Evolutionary conservation across 2,329 filamentous ascomycete genomes (phyloP).

Genomic region (Penicillium decumbens): DNA sequence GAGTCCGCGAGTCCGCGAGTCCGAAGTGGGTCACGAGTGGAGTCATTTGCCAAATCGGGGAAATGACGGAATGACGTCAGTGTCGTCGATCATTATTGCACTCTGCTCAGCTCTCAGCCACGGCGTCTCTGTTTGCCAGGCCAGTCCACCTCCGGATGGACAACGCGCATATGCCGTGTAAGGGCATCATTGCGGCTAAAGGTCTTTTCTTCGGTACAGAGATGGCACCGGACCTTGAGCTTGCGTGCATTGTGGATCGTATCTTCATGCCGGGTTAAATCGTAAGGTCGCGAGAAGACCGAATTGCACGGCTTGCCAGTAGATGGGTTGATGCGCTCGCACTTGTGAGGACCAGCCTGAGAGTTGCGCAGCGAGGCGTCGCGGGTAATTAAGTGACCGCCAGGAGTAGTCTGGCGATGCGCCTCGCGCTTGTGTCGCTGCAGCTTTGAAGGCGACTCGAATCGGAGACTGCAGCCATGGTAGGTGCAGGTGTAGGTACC

Average conservation of each 20-base stretch:
- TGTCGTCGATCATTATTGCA: no score
- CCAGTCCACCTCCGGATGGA: constrained; percentile 82
- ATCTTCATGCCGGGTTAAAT: constrained; percentile 92
- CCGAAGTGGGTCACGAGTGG: no score
- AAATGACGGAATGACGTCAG: constrained; percentile 11
- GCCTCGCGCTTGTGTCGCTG: constrained; percentile 96
- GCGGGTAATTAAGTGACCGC: constrained; percentile 41
- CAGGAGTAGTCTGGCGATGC: constrained; percentile 68
- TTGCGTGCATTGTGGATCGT: constrained; percentile 95
- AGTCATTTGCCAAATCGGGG: no score
- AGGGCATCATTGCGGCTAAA: constrained; percentile 94
- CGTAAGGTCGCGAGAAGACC: constrained; percentile 91
- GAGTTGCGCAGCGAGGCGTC: constrained; percentile 62
- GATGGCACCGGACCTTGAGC: constrained; percentile 85
- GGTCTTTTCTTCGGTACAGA: constrained; percentile 94
- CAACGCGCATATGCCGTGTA: constrained; percentile 88
- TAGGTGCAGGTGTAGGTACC: constrained; percentile 97
- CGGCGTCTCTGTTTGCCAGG: constrained; percentile 58
- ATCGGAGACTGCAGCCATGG: constrained; percentile 80
- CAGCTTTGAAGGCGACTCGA: constrained; percentile 78
- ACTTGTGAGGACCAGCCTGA: constrained; percentile 89
- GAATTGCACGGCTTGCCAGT: constrained; percentile 94
- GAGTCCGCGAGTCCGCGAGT: no score
- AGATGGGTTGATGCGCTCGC: constrained; percentile 87
- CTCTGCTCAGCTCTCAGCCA: constrained; percentile 11